Conservation (phyloP, 441 rosid species). For the Cnidoscolus chayamansa region DNA sequence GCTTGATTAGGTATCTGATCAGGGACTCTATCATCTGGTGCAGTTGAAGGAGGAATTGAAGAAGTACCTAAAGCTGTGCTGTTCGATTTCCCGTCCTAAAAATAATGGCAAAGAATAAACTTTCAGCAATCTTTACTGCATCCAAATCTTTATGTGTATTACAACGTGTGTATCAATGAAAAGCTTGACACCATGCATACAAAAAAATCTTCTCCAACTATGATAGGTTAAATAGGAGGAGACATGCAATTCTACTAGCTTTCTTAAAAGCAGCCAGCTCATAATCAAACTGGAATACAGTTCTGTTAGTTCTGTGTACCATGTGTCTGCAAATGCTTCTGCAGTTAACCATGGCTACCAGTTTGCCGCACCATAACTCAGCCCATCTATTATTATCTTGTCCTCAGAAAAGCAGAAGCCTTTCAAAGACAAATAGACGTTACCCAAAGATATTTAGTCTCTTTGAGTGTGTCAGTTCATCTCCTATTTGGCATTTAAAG, state of each 20-base stretch:
- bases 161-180: background rate
- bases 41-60: conserved; percentile 31
- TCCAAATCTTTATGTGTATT: background rate
- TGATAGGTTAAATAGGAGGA: background rate
- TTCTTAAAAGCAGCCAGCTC: no score
- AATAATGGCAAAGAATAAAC: conserved; percentile 21
- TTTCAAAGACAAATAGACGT: background rate
- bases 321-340: conserved; percentile 1
- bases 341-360: background rate
- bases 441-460: background rate
- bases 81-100: conserved; percentile 42
- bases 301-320: background rate
- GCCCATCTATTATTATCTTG: background rate
- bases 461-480: background rate
- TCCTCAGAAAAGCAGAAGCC: background rate
- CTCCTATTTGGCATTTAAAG: background rate
- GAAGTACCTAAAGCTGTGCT: conserved; percentile 33
- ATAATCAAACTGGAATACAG: no score
- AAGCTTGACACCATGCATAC: background rate
- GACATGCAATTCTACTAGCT: background rate
- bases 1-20: conserved; percentile 37
- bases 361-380: background rate
- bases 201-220: background rate
- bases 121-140: conserved; percentile 20
- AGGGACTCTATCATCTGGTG: conserved; percentile 27